phyloP scores from a whole-genome alignment of 208 protist species.

The Entamoeba dispar region DNA sequence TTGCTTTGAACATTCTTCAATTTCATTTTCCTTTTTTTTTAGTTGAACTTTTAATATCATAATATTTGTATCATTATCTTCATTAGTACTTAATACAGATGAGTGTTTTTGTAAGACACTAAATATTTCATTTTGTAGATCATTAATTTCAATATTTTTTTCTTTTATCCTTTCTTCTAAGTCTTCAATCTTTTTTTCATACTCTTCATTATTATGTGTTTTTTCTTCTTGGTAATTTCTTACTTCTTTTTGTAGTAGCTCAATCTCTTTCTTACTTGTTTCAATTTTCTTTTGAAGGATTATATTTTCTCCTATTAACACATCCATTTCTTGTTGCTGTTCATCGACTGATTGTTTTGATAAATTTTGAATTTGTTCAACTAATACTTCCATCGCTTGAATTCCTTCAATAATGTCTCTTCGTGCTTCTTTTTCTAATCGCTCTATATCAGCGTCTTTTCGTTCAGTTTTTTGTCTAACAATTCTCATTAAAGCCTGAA shows the following conservation, averaged over 20 bases:
- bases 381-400: neutral
- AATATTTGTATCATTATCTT: neutral
- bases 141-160: neutral
- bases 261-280: neutral
- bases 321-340: neutral
- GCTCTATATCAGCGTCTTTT: neutral
- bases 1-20: neutral
- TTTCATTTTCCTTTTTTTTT: neutral
- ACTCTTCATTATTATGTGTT: neutral
- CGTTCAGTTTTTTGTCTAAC: neutral
- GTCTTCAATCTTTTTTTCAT: neutral
- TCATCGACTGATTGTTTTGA: neutral
- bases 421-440: neutral
- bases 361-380: neutral
- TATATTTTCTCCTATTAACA: neutral
- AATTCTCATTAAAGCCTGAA: neutral
- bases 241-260: neutral
- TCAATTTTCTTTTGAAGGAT: neutral
- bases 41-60: neutral
- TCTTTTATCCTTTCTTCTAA: neutral
- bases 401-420: neutral
- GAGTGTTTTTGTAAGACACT: neutral
- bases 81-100: neutral
- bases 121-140: neutral
- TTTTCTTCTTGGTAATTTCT: too few relatives aligned